A percentile compares a stretch with the other conserved stretches of the same genome.
Evolutionary conservation across 306 rosid species (phyloP).

Genomic region (Castanea crenata): DNA sequence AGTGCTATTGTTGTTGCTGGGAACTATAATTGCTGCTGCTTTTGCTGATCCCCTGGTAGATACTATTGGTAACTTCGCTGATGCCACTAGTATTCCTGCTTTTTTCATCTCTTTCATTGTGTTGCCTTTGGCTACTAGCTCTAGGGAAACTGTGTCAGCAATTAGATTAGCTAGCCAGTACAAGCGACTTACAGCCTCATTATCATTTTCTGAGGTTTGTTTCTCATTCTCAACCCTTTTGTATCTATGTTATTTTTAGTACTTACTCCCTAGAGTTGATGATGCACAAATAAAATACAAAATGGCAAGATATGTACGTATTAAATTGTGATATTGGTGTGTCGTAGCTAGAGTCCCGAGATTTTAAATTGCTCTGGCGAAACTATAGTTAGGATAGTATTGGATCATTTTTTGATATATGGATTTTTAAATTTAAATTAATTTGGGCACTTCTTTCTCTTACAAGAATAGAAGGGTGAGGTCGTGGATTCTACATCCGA

Average conservation of each 20-base stretch:
- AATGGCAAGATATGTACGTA: background rate
- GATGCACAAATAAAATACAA: background rate
- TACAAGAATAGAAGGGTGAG: too few relatives aligned
- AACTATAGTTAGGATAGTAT: background rate
- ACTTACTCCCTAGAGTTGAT: background rate
- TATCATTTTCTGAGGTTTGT: conserved; percentile 92
- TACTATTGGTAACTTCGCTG: conserved; percentile 73
- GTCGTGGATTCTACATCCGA: too few relatives aligned
- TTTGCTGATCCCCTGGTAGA: conserved; percentile 94
- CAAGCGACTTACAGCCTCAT: conserved; percentile 68
- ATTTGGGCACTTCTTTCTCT: too few relatives aligned
- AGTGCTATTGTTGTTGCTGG: conserved; percentile 52
- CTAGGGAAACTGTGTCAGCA: conserved; percentile 91
- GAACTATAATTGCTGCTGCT: conserved; percentile 74
- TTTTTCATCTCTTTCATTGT: conserved; percentile 88
- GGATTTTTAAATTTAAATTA: background rate
- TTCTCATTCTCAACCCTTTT: background rate
- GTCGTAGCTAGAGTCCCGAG: background rate
- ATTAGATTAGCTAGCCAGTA: conserved; percentile 78
- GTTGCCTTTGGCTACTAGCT: conserved; percentile 85
- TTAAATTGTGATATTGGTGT: background rate
- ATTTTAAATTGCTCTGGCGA: background rate
- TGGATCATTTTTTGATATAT: background rate
- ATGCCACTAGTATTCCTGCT: conserved; percentile 82
- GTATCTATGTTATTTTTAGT: background rate